Evolutionary conservation across 2,329 filamentous ascomycete species (phyloP), one percentile per base, ranked within the genome.

Genomic region (Pezicula radicicola): DNA sequence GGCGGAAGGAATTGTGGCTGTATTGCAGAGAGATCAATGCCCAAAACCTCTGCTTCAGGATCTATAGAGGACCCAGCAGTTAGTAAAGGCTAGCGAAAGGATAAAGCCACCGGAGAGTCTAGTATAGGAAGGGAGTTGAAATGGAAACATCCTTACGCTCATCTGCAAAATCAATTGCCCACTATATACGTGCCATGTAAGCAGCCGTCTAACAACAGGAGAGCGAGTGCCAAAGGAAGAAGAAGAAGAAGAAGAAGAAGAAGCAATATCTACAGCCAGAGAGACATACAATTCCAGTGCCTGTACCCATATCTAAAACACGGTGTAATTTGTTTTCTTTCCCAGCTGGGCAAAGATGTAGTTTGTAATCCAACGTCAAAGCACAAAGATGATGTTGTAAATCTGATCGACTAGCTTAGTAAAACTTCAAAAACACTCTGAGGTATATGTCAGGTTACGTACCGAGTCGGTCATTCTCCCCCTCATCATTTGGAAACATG

Each of bases 21-120:
- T 40, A 40, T n/a, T 16, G 37, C 37, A 40, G 63, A 65, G 8
- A 67, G 55, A 39, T 67, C 62, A 35, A 55, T 64, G 30, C 60
- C 63, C 19, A 60, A 57, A 3, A 67, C 63, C 45, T 57, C 42
- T 5, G 63, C n/a, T n/a, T 40, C 37, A 8, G 15, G 37, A 40
- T 40, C n/a, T 13, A 37, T 13, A 37, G 3, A 37, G 6, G 12
- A 13, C 12, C 6, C n/a, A 16, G 12, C 35, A 16, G 35, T 37
- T 16, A 13, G 35, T 37, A 6, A 37, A 37, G 12, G 6, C 12
- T 37, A 4, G 3, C 6, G 3, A 5, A 21, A 21, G 21, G 21
- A 21, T 5, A 21, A 21, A 21, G 5, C 3, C 21, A 37, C 35
- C 6, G 4, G 12, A 6, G 35, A 3, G 12, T 37, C 35, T 16